A percentile compares a stretch with the other conserved stretches of the same genome.
These are phyloP conservation scores for Flaveria brownii DNA, from an alignment of 129 eudicot species.

Conservation along the genomic window DNA sequence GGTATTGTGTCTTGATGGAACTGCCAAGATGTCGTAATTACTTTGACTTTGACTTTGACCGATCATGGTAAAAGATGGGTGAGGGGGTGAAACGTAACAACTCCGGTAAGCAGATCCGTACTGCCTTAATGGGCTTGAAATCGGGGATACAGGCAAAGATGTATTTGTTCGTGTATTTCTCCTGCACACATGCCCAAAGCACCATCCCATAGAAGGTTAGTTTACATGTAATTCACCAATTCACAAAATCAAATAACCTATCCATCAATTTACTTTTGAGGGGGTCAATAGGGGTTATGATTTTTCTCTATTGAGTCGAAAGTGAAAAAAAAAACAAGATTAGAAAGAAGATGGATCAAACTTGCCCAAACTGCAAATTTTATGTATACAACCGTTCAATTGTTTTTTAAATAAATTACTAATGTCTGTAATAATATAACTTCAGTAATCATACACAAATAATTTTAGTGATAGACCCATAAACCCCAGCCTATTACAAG, in stretches of 20 bases:
- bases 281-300: too few species aligned
- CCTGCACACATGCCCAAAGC: conserved; percentile 38
- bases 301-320: background rate
- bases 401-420: background rate
- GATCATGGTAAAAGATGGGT: conserved; percentile 60
- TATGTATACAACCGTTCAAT: background rate
- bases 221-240: background rate
- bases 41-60: conserved; percentile 38
- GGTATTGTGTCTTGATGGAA: conserved; percentile 46
- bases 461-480: background rate
- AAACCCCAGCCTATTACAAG: background rate
- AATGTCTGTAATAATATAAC: background rate
- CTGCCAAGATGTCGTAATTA: conserved; percentile 36
- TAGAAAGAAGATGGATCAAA: background rate
- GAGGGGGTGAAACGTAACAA: conserved; percentile 68
- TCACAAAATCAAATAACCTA: background rate
- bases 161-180: conserved; percentile 57
- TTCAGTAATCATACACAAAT: background rate
- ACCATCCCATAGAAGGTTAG: conserved; percentile 6
- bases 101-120: conserved; percentile 54
- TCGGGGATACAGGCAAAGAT: conserved; percentile 89
- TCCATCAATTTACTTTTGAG: too few species aligned
- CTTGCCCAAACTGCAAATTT: background rate
- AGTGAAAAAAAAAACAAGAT: background rate
- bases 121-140: conserved; percentile 70